Conservation (phyloP, 1,139 yeast species). For the Debaryomyces coudertii region DNA sequence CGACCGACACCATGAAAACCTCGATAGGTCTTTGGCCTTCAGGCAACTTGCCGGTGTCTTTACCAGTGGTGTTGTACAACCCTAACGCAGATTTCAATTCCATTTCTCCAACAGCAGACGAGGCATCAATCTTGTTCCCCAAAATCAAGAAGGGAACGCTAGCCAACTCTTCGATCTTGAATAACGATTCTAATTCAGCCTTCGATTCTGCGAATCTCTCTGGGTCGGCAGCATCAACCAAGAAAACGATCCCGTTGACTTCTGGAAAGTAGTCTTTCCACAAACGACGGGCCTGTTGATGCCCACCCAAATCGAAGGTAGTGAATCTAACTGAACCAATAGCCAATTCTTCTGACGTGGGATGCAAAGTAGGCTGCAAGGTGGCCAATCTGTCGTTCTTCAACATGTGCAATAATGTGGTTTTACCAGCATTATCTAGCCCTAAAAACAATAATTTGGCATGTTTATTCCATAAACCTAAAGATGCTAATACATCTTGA, state of each 20-base stretch:
- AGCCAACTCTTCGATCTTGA: constrained; percentile 86
- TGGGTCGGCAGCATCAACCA: constrained; percentile 96
- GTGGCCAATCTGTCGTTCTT: constrained; percentile 98
- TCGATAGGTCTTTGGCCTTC: constrained; percentile 91
- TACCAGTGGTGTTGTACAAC: constrained; percentile 84
- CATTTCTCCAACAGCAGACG: constrained; percentile 92
- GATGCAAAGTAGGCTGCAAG: constrained; percentile 96
- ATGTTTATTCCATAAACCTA: constrained; percentile 97
- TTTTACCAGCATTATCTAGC: constrained; percentile 97
- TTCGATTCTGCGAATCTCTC: constrained; percentile 94
- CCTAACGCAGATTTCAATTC: constrained; percentile 92
- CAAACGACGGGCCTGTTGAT: constrained; percentile 96
- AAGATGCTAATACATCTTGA: constrained; percentile 89
- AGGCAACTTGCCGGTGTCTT: constrained; percentile 67
- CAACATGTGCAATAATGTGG: constrained; percentile 94
- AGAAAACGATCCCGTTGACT: constrained; percentile 94
- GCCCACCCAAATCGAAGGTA: constrained; percentile 98
- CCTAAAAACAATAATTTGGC: constrained; percentile 96
- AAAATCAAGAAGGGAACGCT: constrained; percentile 89
- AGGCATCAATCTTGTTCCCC: constrained; percentile 96
- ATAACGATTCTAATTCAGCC: constrained; percentile 90
- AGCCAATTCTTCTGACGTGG: constrained; percentile 96
- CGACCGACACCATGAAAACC: constrained; percentile 95
- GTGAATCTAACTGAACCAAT: constrained; percentile 97
- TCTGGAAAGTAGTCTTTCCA: constrained; percentile 99